phyloP scores from a whole-genome alignment of 2,329 filamentous ascomycete species.

The Chaetomiaceae sp. region DNA sequence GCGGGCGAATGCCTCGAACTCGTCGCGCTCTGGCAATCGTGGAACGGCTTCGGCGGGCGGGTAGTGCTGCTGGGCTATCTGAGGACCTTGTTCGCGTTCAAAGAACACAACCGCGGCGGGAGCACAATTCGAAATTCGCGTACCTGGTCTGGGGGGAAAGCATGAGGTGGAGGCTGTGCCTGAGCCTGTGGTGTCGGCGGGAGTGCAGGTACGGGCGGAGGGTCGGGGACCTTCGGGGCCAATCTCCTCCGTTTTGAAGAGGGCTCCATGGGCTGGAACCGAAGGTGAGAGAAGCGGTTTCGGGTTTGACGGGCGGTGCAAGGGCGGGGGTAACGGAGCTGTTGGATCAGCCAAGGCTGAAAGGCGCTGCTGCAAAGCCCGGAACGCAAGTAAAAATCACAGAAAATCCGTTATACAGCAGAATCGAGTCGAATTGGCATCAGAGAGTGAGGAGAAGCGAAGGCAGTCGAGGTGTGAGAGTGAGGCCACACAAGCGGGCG shows the following conservation, averaged over 20 bases:
- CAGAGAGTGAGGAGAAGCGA: constrained; percentile 2
- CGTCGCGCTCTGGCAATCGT: constrained; percentile 43
- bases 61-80: constrained; percentile 23
- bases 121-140: neutral
- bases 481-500: constrained; percentile 9
- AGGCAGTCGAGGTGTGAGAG: constrained; percentile 3
- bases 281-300: neutral
- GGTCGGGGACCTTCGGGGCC: constrained; percentile 28
- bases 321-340: neutral
- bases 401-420: neutral
- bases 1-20: constrained; percentile 63
- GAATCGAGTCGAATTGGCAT: constrained; percentile 10
- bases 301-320: neutral
- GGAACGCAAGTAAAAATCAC: neutral
- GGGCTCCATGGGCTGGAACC: constrained; percentile 26
- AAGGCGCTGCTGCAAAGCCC: constrained; percentile 2
- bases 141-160: constrained; percentile 26
- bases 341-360: neutral
- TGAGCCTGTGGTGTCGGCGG: constrained; percentile 19
- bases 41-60: constrained; percentile 21
- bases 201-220: constrained; percentile 16
- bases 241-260: constrained; percentile 28
- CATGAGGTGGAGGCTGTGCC: constrained; percentile 18
- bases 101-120: neutral
- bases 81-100: constrained; percentile 3